Conservation (phyloP, 225 moss, liverwort and hornwort species). For the Takakia lepidozioides region DNA sequence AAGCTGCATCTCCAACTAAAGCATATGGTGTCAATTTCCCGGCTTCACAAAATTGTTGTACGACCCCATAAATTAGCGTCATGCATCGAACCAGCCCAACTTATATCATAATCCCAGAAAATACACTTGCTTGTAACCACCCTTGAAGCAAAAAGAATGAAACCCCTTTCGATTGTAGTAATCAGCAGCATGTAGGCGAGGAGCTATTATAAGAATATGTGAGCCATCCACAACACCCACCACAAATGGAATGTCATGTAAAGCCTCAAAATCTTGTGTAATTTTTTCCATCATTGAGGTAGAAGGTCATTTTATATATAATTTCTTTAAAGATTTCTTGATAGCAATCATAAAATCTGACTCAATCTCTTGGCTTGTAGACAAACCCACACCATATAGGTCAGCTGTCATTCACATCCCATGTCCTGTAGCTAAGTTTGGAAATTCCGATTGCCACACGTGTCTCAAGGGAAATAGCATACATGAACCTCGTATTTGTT, state of each 20-base stretch:
- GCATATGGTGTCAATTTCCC: not conserved
- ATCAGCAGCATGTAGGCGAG: not conserved
- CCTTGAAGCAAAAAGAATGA: not conserved
- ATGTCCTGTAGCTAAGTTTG: not conserved
- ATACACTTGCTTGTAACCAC: not conserved
- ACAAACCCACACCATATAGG: not conserved
- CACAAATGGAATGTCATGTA: constrained; percentile 1
- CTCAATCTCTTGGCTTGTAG: not conserved
- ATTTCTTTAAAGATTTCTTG: not conserved
- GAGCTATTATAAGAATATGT: not conserved
- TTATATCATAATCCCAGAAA: not conserved
- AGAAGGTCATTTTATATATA: not conserved
- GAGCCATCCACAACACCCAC: constrained; percentile 5
- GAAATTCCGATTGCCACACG: too few species aligned
- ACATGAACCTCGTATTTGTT: too few species aligned
- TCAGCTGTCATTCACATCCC: not conserved
- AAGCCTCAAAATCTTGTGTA: not conserved
- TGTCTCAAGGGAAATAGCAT: too few species aligned
- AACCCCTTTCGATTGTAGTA: constrained; percentile 1
- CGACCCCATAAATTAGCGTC: too few species aligned
- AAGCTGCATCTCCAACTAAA: not conserved
- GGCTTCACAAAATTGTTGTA: not conserved
- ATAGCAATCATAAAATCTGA: not conserved
- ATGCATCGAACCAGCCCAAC: not conserved
- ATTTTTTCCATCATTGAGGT: not conserved